A percentile compares a stretch with the other conserved stretches of the same genome.
Conservation (phyloP, 1,139 yeast genomes). For the Pichia sp. region DNA sequence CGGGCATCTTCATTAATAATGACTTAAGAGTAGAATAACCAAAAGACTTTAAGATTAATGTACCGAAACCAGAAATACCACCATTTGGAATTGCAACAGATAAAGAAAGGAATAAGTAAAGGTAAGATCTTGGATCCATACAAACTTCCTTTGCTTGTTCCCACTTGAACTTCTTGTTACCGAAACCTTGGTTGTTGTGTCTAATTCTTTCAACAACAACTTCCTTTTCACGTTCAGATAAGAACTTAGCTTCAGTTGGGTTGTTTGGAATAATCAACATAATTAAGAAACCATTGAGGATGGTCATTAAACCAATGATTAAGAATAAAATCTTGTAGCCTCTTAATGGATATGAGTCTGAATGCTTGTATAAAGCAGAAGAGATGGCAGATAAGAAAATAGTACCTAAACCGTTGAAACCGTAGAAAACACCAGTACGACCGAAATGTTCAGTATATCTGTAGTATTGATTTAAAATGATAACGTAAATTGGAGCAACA, state of each 20-base stretch:
- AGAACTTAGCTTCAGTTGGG: constrained; percentile 47
- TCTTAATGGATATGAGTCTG: constrained; percentile 34
- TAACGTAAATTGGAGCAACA: constrained; percentile 49
- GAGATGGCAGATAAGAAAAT: constrained; percentile 47
- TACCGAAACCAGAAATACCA: constrained; percentile 36
- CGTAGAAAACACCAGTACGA: constrained; percentile 48
- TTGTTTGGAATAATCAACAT: constrained; percentile 43
- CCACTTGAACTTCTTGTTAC: constrained; percentile 38
- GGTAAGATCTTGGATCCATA: constrained; percentile 30
- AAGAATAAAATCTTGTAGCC: constrained; percentile 49
- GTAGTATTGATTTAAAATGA: constrained; percentile 53
- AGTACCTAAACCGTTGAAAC: constrained; percentile 50
- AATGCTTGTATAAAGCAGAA: constrained; percentile 40
- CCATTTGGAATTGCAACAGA: constrained; percentile 41
- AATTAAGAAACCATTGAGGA: constrained; percentile 38
- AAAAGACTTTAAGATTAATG: constrained; percentile 36
- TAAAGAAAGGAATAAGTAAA: constrained; percentile 33
- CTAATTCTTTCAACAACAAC: background rate
- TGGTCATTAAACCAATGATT: constrained; percentile 47
- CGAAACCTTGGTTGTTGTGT: constrained; percentile 41
- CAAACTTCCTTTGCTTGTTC: constrained; percentile 33
- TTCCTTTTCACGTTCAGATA: constrained; percentile 32
- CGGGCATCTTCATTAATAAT: constrained; percentile 38
- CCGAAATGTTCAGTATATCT: constrained; percentile 46
- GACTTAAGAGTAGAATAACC: constrained; percentile 32